Evolutionary conservation across 495 filamentous ascomycete species (phyloP).

Genomic region (Aspergillus olivimuriae): DNA sequence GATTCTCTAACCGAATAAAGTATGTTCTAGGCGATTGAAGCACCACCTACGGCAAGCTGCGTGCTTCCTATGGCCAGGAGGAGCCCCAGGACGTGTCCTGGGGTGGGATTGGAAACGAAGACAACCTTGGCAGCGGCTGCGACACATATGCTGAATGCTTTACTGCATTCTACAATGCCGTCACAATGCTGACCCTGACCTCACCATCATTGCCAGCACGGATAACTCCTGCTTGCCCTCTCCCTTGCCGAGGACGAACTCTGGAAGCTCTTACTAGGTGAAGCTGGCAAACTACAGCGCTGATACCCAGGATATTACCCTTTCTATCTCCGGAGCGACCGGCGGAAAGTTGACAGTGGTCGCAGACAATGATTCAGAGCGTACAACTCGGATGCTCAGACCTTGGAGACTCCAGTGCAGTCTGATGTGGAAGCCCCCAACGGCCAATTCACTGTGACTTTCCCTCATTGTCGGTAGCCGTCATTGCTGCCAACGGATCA

Average conservation of each 20-base stretch:
- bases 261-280: slow-evolving; percentile 17
- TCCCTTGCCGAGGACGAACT: slow-evolving; percentile 22
- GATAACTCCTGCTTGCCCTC: slow-evolving; percentile 33
- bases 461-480: slow-evolving; percentile 9
- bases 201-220: slow-evolving; percentile 50
- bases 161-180: slow-evolving; percentile 47
- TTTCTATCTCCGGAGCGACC: slow-evolving; percentile 20
- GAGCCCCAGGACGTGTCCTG: slow-evolving; percentile 52
- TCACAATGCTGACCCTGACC: slow-evolving; percentile 53
- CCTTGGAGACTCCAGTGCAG: slow-evolving; percentile 10
- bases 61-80: slow-evolving; percentile 50
- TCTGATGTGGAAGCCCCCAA: slow-evolving; percentile 1
- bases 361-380: slow-evolving; percentile 30
- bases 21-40: slow-evolving; percentile 50
- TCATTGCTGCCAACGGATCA: slow-evolving; percentile 7
- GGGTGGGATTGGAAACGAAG: slow-evolving; percentile 64
- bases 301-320: slow-evolving; percentile 17
- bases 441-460: slow-evolving; percentile 6
- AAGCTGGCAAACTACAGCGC: slow-evolving; percentile 19
- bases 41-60: slow-evolving; percentile 51
- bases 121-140: slow-evolving; percentile 46
- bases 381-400: slow-evolving; percentile 22
- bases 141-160: slow-evolving; percentile 54
- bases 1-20: background rate
- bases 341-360: slow-evolving; percentile 34